phyloP scores from a whole-genome alignment of 768 basidiomycete species.

The Boletus subcaerulescens region DNA sequence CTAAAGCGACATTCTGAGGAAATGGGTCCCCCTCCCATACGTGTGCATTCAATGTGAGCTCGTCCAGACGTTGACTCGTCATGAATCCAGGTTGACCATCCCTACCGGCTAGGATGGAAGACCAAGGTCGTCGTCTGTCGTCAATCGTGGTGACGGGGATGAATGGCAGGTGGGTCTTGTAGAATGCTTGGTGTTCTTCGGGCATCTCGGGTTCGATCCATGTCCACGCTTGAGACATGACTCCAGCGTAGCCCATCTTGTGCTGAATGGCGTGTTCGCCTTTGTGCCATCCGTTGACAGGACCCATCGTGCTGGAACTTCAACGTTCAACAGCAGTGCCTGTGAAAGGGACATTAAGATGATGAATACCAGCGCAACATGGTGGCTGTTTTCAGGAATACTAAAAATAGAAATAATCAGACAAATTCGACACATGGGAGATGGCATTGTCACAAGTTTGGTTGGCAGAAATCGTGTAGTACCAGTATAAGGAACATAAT shows the following conservation, averaged over 20 bases:
- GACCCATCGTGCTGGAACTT: constrained; percentile 14
- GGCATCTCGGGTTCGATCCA: constrained; percentile 46
- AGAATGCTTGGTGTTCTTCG: constrained; percentile 48
- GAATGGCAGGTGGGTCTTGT: constrained; percentile 47
- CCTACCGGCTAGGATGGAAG: constrained; percentile 47
- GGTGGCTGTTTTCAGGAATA: no score
- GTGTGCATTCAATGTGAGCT: constrained; percentile 36
- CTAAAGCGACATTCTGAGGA: constrained; percentile 29
- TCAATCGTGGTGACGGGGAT: constrained; percentile 58
- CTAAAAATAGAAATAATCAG: no score
- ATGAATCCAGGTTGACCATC: constrained; percentile 47
- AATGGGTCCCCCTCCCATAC: constrained; percentile 61
- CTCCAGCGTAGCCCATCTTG: constrained; percentile 42
- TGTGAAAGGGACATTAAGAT: no score
- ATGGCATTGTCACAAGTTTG: no score
- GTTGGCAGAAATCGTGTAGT: no score
- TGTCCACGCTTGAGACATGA: constrained; percentile 37
- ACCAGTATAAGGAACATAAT: no score
- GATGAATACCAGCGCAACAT: no score
- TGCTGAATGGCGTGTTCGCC: constrained; percentile 52
- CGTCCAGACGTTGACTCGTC: constrained; percentile 36
- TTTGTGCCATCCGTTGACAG: constrained; percentile 37
- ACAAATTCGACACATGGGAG: no score
- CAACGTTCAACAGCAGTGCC: no score
- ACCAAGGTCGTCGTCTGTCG: constrained; percentile 51